Evolutionary conservation across 2,329 filamentous ascomycete genomes (phyloP).

Genomic region (Massarina eburnea): DNA sequence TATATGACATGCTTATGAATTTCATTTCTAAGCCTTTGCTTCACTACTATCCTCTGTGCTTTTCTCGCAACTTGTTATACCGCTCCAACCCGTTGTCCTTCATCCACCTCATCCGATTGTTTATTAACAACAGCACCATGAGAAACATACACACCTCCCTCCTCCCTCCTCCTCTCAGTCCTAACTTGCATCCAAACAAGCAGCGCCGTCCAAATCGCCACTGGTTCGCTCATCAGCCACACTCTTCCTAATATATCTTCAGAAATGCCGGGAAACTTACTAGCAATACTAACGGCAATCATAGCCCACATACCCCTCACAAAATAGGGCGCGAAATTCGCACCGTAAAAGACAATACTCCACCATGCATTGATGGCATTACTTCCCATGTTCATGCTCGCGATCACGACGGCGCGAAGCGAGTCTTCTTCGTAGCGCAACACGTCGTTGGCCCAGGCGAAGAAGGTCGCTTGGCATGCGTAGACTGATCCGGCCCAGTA

Average conservation of each 20-base stretch:
- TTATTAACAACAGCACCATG: not conserved
- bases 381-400: slow-evolving; percentile 70
- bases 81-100: not conserved
- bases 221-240: slow-evolving; percentile 9
- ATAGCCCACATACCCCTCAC: slow-evolving; percentile 73
- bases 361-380: slow-evolving; percentile 74
- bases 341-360: slow-evolving; percentile 71
- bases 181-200: slow-evolving; percentile 52
- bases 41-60: not conserved
- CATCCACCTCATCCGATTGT: not conserved
- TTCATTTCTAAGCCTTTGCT: not conserved
- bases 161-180: slow-evolving; percentile 40
- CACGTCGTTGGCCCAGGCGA: slow-evolving; percentile 74
- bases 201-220: slow-evolving; percentile 61
- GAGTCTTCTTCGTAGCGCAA: slow-evolving; percentile 65
- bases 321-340: slow-evolving; percentile 67
- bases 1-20: not conserved
- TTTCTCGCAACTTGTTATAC: not conserved
- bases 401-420: slow-evolving; percentile 67
- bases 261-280: slow-evolving; percentile 14
- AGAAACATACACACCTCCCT: slow-evolving; percentile 2
- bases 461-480: slow-evolving; percentile 73
- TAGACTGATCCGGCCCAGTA: slow-evolving; percentile 72
- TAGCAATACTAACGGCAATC: slow-evolving; percentile 63
- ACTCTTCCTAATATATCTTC: not conserved